Evolutionary conservation across 2,329 filamentous ascomycete genomes (phyloP), one percentile per base, ranked within the genome.

Genomic region (Neonectria sp.): DNA sequence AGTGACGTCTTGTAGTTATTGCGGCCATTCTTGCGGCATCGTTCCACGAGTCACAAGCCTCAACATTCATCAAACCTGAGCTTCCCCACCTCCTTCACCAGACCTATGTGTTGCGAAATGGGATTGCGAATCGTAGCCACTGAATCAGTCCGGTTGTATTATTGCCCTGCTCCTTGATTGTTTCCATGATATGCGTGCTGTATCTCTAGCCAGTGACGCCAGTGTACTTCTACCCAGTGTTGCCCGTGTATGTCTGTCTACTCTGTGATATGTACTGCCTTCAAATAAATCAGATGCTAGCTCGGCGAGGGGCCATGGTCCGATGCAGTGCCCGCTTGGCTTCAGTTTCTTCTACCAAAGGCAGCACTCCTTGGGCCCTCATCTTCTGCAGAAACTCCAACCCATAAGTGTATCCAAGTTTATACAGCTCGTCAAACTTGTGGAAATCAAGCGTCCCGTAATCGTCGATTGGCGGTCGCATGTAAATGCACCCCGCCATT

Each of bases 341-440:
- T 76, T 93, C 92, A 24, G 90, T 92, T 83, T 93, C 92, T 76
- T 92, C 91, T 56, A 89, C 86, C 52, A 93, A 75, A 27, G 89
- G 89, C 72, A 99, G 82, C 45, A 92, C 87, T 0, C 95, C 95
- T 75, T 97, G 88, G 45, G 93, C 93, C 77, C 91, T 91, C 79
- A 98, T 83, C 73, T 91, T 88, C 60, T 90, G 89, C 71, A 99
- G 81, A 78, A 92, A 98, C 60, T 94, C 90, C 79, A 92, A 92
- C 5, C 95, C 96, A 77, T 91, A 99, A 61, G 89, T 87, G 81
- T 97, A 97, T 1, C 96, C 97, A 12, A 98, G 88, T 73, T 92
- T 87, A 77, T 97, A 97, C 60, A 99, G 95, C 85, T 99, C 97
- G 76, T 98, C 95, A 80, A 99, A 99, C 80, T 97, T 98, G 68